Percentiles rank a stretch among this genome's conserved stretches.
These are phyloP conservation scores for Termitomyces sp. DNA, from an alignment of 768 basidiomycete species.

Conservation along the genomic window DNA sequence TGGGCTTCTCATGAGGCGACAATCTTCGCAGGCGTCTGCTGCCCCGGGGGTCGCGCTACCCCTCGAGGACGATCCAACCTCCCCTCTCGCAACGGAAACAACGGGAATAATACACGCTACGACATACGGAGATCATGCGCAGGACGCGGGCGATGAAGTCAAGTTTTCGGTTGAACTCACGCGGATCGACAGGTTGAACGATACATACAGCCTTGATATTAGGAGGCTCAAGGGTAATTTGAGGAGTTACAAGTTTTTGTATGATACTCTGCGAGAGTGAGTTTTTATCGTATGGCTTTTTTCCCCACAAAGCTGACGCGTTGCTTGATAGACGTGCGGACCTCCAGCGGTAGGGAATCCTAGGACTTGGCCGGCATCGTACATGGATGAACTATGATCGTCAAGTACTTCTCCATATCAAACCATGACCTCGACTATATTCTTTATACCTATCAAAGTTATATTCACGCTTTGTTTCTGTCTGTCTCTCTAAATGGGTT, in stretches of 20 bases:
- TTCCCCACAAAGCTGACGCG: constrained; percentile 2
- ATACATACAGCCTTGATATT: constrained; percentile 89
- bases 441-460: constrained; percentile 4
- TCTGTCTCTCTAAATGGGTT: not conserved
- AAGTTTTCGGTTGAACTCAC: constrained; percentile 95
- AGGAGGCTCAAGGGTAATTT: constrained; percentile 88
- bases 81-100: constrained; percentile 34
- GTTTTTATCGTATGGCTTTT: constrained; percentile 23
- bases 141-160: constrained; percentile 93
- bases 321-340: constrained; percentile 34
- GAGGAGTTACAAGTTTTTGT: constrained; percentile 89
- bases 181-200: constrained; percentile 80
- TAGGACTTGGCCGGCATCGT: not conserved
- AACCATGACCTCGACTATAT: not conserved
- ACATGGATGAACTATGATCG: no score
- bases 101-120: constrained; percentile 37
- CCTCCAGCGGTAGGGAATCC: constrained; percentile 27
- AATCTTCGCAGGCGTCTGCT: constrained; percentile 73
- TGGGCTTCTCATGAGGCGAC: constrained; percentile 84
- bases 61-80: constrained; percentile 41
- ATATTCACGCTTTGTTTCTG: not conserved
- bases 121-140: constrained; percentile 70
- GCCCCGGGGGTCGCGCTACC: constrained; percentile 19
- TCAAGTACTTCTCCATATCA: not conserved
- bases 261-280: constrained; percentile 82